Evolutionary conservation across 2,329 filamentous ascomycete species (phyloP), one percentile per base, ranked within the genome.

Genomic region (Claviceps fusiformis): DNA sequence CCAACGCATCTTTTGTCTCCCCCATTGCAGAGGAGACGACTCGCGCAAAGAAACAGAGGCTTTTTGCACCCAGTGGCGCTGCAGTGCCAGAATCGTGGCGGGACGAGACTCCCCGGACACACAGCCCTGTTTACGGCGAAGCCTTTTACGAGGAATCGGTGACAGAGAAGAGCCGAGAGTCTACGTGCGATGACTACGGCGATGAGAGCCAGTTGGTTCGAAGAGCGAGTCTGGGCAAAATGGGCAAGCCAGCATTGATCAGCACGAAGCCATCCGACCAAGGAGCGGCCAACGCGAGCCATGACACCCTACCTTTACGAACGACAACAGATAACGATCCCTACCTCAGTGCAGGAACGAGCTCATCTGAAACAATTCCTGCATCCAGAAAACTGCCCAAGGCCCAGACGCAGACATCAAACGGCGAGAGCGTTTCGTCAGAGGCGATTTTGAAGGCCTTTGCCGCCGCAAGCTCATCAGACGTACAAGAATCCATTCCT

Each of bases 1-100:
- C 84, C 3, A 79, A 76, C 59, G 70, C 75, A 13, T 86, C 85
- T 0, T 85, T 77, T 57, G 85, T 90, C 31, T 86, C 86, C 0
- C 86, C 87, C 0, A 90, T 91, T 54, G 84, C 83, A 0, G 87
- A 90, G 66, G 86, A 90, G 64, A 80, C 77, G 59, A 75, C 79
- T 0, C 73, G 76, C 29, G 72, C 76, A 3, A 71, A 75, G 54
- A 81, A 82, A 0, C 78, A 81, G 63, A 75, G 75, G 33, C 89
- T 86, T 0, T 85, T 81, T 62, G 86, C 81, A 27, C 89, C 87
- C 3, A 89, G 85, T 61, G 79, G 82, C 60, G 85, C 80, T 60
- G 85, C 80, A 0, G 87, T 89, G 65, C 86, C 86, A 1, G 79
- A 82, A 24, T 82, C 75, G 60, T 89, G 85, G 80, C 80, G 75